Conservation (phyloP, 2,329 filamentous ascomycete species). For the Nigrograna mackinnonii region DNA sequence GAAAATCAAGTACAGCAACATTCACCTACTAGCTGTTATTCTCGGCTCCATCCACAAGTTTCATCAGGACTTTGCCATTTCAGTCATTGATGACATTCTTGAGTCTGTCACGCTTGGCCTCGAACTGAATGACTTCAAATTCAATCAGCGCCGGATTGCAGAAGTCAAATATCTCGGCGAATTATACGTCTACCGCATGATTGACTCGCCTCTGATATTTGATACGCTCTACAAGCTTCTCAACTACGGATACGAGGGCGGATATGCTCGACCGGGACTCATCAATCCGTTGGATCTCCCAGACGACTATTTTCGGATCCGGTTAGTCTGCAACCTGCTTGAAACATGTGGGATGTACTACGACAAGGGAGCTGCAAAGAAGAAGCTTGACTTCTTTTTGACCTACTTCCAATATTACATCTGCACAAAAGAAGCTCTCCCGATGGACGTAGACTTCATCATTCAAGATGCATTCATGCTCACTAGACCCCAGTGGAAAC, state of each 20-base stretch:
- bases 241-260: conserved; percentile 85
- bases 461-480: conserved; percentile 88
- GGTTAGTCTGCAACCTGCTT: conserved; percentile 83
- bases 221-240: conserved; percentile 93
- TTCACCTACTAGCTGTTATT: conserved; percentile 89
- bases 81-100: conserved; percentile 88
- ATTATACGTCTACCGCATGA: conserved; percentile 95
- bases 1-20: conserved; percentile 97
- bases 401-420: conserved; percentile 98
- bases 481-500: conserved; percentile 89
- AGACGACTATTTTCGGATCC: conserved; percentile 95
- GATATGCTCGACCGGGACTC: conserved; percentile 77
- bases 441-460: conserved; percentile 97
- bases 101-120: conserved; percentile 87
- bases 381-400: conserved; percentile 97
- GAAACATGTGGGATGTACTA: conserved; percentile 98
- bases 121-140: conserved; percentile 96
- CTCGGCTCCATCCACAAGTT: conserved; percentile 88
- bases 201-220: conserved; percentile 94
- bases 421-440: conserved; percentile 82
- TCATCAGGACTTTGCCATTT: conserved; percentile 86
- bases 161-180: conserved; percentile 97
- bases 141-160: conserved; percentile 90
- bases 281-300: conserved; percentile 81
- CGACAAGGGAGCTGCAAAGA: conserved; percentile 87